phyloP scores from a whole-genome alignment of 768 basidiomycete genomes.

The Pulveroboletus sp. region DNA sequence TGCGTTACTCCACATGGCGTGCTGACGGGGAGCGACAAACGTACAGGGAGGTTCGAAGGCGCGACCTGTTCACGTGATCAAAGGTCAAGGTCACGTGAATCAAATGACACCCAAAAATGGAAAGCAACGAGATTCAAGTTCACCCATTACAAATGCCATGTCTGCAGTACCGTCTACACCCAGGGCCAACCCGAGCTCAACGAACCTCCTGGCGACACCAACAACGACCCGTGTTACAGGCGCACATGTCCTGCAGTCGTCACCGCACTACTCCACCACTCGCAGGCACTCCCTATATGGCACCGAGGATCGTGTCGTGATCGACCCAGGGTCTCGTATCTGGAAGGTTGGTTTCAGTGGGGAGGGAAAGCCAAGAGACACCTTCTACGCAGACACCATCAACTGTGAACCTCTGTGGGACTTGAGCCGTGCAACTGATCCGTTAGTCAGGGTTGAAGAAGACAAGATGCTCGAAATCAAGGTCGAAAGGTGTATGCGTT shows the following conservation, averaged over 20 bases:
- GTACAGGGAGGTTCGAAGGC: slow-evolving; percentile 1
- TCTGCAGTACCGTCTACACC: slow-evolving; percentile 33
- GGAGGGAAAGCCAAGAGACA: slow-evolving; percentile 84
- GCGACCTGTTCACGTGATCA: slow-evolving; percentile 21
- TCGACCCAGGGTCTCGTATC: slow-evolving; percentile 88
- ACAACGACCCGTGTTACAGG: slow-evolving; percentile 48
- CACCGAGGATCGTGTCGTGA: slow-evolving; percentile 90
- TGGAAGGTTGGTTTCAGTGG: slow-evolving; percentile 99
- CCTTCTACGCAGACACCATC: slow-evolving; percentile 58
- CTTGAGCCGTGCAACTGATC: slow-evolving; percentile 49
- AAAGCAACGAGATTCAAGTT: neutral
- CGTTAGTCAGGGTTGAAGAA: slow-evolving; percentile 62
- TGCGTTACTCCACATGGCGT: slow-evolving; percentile 24
- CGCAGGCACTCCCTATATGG: slow-evolving; percentile 93
- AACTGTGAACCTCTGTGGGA: slow-evolving; percentile 53
- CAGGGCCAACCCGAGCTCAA: slow-evolving; percentile 15
- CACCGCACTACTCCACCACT: slow-evolving; percentile 81
- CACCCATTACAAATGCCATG: slow-evolving; percentile 19
- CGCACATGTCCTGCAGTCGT: slow-evolving; percentile 53
- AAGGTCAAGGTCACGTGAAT: slow-evolving; percentile 12
- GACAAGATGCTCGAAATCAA: slow-evolving; percentile 65
- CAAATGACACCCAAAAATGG: no score
- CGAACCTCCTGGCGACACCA: slow-evolving; percentile 45
- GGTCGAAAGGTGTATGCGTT: slow-evolving; percentile 63
- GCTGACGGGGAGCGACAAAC: neutral